Conservation (phyloP, 306 rosid species). For the Potentilla sterilis region DNA sequence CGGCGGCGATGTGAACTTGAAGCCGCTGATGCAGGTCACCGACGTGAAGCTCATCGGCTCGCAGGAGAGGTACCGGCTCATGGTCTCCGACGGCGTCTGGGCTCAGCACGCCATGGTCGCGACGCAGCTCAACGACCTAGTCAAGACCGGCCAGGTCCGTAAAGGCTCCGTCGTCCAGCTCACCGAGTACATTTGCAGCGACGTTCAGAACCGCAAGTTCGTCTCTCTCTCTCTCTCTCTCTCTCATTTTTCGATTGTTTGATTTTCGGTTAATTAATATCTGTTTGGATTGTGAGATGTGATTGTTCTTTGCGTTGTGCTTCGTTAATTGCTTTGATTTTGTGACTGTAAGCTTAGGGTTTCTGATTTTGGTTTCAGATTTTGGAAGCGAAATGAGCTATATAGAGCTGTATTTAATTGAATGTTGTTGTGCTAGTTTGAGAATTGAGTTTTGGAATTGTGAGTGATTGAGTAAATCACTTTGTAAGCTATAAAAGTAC, state of each 20-base stretch:
- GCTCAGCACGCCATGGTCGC: constrained; percentile 76
- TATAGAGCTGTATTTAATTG: background rate
- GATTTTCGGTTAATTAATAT: background rate
- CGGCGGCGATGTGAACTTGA: constrained; percentile 69
- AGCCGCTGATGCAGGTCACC: constrained; percentile 78
- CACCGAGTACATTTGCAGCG: constrained; percentile 70
- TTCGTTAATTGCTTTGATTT: background rate
- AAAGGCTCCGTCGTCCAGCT: constrained; percentile 84
- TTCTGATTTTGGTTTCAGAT: background rate
- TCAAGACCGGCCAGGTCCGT: constrained; percentile 53
- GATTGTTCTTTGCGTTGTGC: background rate
- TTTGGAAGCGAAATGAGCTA: background rate
- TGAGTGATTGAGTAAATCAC: background rate
- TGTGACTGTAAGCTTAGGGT: background rate
- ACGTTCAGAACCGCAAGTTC: constrained; percentile 67
- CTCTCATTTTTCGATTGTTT: background rate
- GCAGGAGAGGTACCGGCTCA: constrained; percentile 71
- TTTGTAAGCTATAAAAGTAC: background rate
- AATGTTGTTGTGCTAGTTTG: background rate
- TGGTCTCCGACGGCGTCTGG: constrained; percentile 68
- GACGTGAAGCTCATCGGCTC: constrained; percentile 53
- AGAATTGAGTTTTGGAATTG: background rate
- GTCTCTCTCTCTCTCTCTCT: constrained; percentile 37
- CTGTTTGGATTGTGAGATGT: background rate
- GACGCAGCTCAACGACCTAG: constrained; percentile 65